Base-by-base conservation (phyloP, 345 rosid genomes). In the Eucalyptus viminalis region DNA sequence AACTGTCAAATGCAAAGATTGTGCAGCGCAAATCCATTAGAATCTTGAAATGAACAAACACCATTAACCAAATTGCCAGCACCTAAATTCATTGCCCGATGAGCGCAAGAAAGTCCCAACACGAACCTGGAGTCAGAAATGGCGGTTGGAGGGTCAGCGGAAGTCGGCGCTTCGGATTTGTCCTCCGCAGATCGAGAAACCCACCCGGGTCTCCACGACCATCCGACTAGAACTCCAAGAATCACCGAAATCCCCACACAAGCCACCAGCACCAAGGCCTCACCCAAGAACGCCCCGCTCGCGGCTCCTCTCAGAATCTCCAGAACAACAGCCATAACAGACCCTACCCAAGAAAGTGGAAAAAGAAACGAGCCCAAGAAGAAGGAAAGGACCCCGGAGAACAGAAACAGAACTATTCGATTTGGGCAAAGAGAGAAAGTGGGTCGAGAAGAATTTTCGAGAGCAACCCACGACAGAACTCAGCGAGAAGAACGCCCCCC, bases 121-220 rank as follows among this genome's bases (percentile, higher is more conserved):
- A 50, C 72, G 86, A 87, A 96, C 98, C 97, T 94, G 95, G 89
- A 89, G 90, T 88, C 89, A 85, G 94, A 86, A 91, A 86, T 53
- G 65, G 81, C 47, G 80, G 89, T 43, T 40, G 93, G 76, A n/a
- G 93, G 92, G 50, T 80, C 56, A 76, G 89, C 81, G 76, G 86
- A 86, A 49, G 94, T 89, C 54, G 89, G 87, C 47, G 47, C 47
- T 37, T 2, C 83, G 27, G 83, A 76, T 76, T 3, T 21, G 83
- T 21, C 83, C 83, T 43, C 47, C 27, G 7, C 47, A 40, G 47
- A 76, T 76, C 15, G 47, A 37, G 83, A 76, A 6, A 40, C 54
- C 49, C 99, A 98, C 86, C 93, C 93, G 58, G 99, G 99, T 89
- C 94, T 93, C 99, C 99, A 98, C 5, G 95, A 89, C 99, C 99